Evolutionary conservation across 148 eudicot species (phyloP), one percentile per base, ranked within the genome.

Genomic region (Salicornia ramosissima): DNA sequence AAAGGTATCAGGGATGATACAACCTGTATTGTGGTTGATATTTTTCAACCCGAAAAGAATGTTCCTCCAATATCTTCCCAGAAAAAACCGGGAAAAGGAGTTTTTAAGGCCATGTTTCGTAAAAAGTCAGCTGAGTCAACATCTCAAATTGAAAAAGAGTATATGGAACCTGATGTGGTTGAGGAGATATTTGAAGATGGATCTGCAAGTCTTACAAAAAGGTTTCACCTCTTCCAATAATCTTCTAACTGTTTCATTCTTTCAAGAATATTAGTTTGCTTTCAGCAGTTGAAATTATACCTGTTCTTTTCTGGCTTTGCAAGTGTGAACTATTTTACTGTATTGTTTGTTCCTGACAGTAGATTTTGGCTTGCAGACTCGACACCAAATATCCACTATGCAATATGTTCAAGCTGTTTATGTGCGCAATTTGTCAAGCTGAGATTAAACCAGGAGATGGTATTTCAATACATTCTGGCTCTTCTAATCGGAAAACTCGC

Each of bases 1-100:
- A 91, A 89, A 81, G 99, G 99, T 71, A 83, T 94, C 47, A 80
- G 97, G 74, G 99, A 94, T 81, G 99, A 94, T 77, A 94, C 99
- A 70, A 94, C 99, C 59, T 91, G 99, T 78, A 91, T 94, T 68
- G 96, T 94, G 30, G 81, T 94, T 52, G 96, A 94, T 70, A 75
- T 94, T 60, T 71, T 71, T 52, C 93, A 86, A 62, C 87, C 83
- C 15, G 90, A 87, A 75, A 94, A 91, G 76, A 76, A 69, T 73
- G 79, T 66, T 43, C 83, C 88, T 60, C 83, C 91, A 30, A 22
- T 82, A 76, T 85, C 87, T 42, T 85, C 96, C 46, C 86, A 79
- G 42, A 94, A 89, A 79, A 94, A 89, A 81, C 82, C 80, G 25
- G 87, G 96, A 36, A 94, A 81, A 85, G 81, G 91, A 66, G 91